Percentiles rank a stretch among this genome's conserved stretches.
Conservation (phyloP, 306 rosid species). For the Erythrophleum fordii region DNA sequence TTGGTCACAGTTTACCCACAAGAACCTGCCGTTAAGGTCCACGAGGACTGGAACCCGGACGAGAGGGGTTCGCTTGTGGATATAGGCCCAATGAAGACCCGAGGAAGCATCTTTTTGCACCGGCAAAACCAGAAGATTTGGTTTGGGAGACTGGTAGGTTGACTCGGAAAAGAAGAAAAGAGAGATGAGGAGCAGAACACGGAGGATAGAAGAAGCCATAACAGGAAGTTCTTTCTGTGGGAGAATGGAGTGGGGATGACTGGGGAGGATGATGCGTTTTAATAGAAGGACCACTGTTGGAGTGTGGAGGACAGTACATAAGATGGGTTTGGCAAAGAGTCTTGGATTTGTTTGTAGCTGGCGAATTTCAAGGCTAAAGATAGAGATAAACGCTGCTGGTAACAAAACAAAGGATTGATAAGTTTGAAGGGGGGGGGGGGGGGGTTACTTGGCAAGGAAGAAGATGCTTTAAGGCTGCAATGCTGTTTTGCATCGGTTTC, state of each 20-base stretch:
- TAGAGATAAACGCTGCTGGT: neutral
- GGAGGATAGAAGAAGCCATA: constrained; percentile 16
- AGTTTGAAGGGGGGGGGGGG: constrained; percentile 18
- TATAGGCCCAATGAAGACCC: constrained; percentile 53
- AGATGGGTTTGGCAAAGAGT: neutral
- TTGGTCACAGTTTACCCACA: constrained; percentile 54
- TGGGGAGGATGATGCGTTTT: neutral
- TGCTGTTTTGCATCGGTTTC: neutral
- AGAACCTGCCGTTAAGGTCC: constrained; percentile 52
- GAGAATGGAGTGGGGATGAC: no score
- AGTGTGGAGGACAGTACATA: neutral
- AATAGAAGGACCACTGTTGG: neutral
- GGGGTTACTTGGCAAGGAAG: constrained; percentile 41
- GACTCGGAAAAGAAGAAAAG: constrained; percentile 34
- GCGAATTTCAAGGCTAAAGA: neutral
- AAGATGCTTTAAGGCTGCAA: constrained; percentile 35
- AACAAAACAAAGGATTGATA: constrained; percentile 35
- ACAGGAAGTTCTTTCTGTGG: neutral
- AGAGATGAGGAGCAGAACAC: constrained; percentile 13
- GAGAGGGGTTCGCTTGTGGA: constrained; percentile 53
- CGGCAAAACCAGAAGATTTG: constrained; percentile 41
- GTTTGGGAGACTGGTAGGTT: constrained; percentile 5
- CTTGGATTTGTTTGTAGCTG: neutral
- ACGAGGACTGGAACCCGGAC: constrained; percentile 42
- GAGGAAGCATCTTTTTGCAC: constrained; percentile 45